These are phyloP conservation scores for Plasmodium coatneyi DNA, from an alignment of 169 alveolate genomes.

Conservation along the genomic window DNA sequence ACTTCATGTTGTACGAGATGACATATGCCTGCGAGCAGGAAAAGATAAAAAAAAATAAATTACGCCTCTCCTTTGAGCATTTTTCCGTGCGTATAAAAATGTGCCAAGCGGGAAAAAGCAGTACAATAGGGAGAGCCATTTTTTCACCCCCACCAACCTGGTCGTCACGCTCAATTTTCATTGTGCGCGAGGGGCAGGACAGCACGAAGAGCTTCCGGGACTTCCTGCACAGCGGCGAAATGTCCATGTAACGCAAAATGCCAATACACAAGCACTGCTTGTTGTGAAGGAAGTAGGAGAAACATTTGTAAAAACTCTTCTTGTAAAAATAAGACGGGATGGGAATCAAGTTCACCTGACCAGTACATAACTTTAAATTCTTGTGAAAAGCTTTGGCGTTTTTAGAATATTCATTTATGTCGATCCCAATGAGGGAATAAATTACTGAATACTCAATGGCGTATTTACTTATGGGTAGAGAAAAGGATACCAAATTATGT, in stretches of 20 bases:
- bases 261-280: slow-evolving; percentile 60
- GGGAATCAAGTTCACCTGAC: slow-evolving; percentile 31
- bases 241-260: slow-evolving; percentile 49
- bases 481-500: slow-evolving; percentile 84
- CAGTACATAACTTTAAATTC: slow-evolving; percentile 66
- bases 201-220: slow-evolving; percentile 39
- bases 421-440: slow-evolving; percentile 75
- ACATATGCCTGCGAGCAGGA: slow-evolving; percentile 55
- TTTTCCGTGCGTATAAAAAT: background rate
- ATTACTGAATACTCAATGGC: slow-evolving; percentile 81
- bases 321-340: slow-evolving; percentile 71
- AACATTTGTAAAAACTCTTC: slow-evolving; percentile 62
- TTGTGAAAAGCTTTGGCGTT: slow-evolving; percentile 38
- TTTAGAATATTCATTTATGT: slow-evolving; percentile 51
- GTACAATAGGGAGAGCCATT: background rate
- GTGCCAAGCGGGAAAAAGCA: background rate
- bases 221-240: slow-evolving; percentile 32
- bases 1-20: slow-evolving; percentile 33
- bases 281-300: slow-evolving; percentile 60
- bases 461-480: slow-evolving; percentile 78
- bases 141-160: slow-evolving; percentile 29
- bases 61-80: background rate
- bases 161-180: slow-evolving; percentile 59
- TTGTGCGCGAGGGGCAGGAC: slow-evolving; percentile 69
- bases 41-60: slow-evolving; percentile 27